Conservation (phyloP, 2,329 filamentous ascomycete genomes). For the Aspergillus pseudotamarii region DNA sequence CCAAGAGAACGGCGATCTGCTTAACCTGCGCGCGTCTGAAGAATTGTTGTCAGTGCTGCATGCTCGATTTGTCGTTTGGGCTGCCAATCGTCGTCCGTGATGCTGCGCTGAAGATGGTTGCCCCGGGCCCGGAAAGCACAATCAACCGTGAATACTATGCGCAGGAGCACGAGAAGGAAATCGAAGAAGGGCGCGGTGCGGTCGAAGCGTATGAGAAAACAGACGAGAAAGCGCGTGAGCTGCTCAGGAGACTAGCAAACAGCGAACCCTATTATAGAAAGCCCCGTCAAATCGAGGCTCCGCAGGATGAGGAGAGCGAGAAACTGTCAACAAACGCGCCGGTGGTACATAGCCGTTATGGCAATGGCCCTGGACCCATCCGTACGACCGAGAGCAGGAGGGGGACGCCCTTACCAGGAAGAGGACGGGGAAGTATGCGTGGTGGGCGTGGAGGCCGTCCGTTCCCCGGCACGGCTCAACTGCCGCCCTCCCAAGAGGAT, state of each 20-base stretch:
- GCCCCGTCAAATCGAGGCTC: slow-evolving; percentile 71
- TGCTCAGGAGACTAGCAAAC: slow-evolving; percentile 79
- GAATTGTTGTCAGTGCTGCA: slow-evolving; percentile 98
- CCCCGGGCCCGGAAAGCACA: slow-evolving; percentile 85
- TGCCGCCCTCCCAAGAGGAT: slow-evolving; percentile 81
- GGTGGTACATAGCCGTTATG: slow-evolving; percentile 43
- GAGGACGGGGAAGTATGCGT: slow-evolving; percentile 51
- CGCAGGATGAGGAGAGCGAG: slow-evolving; percentile 44
- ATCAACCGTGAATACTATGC: slow-evolving; percentile 98
- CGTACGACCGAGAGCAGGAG: slow-evolving; percentile 66
- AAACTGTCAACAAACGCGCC: slow-evolving; percentile 45
- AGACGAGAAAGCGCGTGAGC: slow-evolving; percentile 91
- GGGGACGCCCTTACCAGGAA: slow-evolving; percentile 41
- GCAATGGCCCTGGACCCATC: slow-evolving; percentile 65
- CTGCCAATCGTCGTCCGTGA: slow-evolving; percentile 93
- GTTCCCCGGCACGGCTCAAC: slow-evolving; percentile 71
- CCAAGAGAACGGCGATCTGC: slow-evolving; percentile 93
- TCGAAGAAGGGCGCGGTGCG: slow-evolving; percentile 84
- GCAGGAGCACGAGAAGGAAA: slow-evolving; percentile 93
- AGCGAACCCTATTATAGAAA: slow-evolving; percentile 97
- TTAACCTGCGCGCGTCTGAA: slow-evolving; percentile 95
- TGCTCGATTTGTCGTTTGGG: slow-evolving; percentile 95
- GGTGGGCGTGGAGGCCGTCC: slow-evolving; percentile 56
- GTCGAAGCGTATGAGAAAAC: slow-evolving; percentile 94
- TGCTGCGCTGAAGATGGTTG: slow-evolving; percentile 96